These are phyloP conservation scores for Eragrostis nindensis DNA, from an alignment of 176 grass and related monocot genomes.

Conservation along the genomic window DNA sequence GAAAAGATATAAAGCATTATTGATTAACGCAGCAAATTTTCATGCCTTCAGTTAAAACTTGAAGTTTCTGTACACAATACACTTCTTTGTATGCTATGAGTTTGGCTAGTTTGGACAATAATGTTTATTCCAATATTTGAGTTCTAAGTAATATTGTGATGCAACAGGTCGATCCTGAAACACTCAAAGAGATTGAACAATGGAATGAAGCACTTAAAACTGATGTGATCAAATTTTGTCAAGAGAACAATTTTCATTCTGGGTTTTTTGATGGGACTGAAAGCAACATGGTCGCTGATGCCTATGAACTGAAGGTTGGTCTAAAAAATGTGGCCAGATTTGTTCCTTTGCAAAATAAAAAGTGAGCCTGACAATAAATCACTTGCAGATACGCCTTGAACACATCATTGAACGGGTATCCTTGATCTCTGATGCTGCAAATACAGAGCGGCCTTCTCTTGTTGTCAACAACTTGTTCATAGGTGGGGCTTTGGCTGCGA, in stretches of 20 bases:
- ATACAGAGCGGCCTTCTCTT: slow-evolving; percentile 83
- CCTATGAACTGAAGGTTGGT: slow-evolving; percentile 84
- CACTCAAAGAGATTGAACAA: slow-evolving; percentile 78
- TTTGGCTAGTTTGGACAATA: not conserved
- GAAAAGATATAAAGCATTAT: not conserved
- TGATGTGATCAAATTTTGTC: slow-evolving; percentile 90
- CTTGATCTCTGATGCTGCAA: slow-evolving; percentile 88
- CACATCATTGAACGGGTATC: slow-evolving; percentile 94
- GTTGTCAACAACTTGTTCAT: slow-evolving; percentile 81
- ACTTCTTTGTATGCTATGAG: not conserved
- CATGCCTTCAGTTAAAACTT: slow-evolving; percentile 16
- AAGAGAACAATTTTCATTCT: slow-evolving; percentile 91
- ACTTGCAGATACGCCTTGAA: slow-evolving; percentile 86
- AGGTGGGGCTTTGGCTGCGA: slow-evolving; percentile 91
- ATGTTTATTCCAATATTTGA: not conserved
- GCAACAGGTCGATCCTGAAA: slow-evolving; percentile 69
- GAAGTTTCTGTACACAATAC: slow-evolving; percentile 1
- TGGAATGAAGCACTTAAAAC: slow-evolving; percentile 78
- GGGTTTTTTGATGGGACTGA: slow-evolving; percentile 92
- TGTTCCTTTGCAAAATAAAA: not conserved
- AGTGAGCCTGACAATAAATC: slow-evolving; percentile 23
- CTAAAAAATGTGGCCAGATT: not conserved
- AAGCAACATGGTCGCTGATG: slow-evolving; percentile 87
- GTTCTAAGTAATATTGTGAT: slow-evolving; percentile 26
- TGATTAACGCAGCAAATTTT: not conserved